phyloP scores from a whole-genome alignment of 2,329 filamentous ascomycete genomes.

The Trichoderma harzianum region DNA sequence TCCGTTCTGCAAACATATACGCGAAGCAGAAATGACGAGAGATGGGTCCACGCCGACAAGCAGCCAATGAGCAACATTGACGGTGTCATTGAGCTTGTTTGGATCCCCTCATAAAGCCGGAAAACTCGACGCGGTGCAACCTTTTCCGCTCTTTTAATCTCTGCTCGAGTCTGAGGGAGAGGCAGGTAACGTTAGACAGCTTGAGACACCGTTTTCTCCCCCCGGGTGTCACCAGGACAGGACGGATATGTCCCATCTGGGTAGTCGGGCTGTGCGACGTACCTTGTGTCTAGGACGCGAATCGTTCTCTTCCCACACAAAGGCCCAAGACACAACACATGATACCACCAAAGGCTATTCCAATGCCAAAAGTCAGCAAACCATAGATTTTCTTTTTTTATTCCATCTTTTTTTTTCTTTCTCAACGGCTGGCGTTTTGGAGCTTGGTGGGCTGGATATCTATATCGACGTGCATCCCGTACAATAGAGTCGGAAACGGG shows the following conservation, averaged over 20 bases:
- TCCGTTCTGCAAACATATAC: constrained; percentile 53
- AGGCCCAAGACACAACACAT: neutral
- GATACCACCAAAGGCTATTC: neutral
- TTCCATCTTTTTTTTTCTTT: neutral
- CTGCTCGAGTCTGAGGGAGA: neutral
- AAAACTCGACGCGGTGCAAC: neutral
- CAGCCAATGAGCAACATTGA: constrained; percentile 51
- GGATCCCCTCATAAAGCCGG: constrained; percentile 40
- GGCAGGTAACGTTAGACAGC: neutral
- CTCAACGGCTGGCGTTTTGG: constrained; percentile 13
- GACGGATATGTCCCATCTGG: neutral
- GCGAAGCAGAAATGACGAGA: constrained; percentile 48
- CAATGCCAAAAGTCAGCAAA: neutral
- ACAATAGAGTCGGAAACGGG: neutral
- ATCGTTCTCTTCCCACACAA: neutral
- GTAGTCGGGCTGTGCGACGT: neutral
- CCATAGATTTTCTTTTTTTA: neutral
- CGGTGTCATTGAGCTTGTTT: constrained; percentile 55
- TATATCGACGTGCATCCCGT: neutral
- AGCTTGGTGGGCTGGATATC: constrained; percentile 13
- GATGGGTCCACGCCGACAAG: constrained; percentile 48
- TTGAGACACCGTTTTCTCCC: neutral
- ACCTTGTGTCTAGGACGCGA: neutral
- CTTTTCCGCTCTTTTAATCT: neutral
- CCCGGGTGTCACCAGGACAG: neutral